A percentile compares a stretch with the other conserved stretches of the same genome.
Conservation (phyloP, 176 grass and related monocot genomes). For the Miscanthus lutarioriparius region DNA sequence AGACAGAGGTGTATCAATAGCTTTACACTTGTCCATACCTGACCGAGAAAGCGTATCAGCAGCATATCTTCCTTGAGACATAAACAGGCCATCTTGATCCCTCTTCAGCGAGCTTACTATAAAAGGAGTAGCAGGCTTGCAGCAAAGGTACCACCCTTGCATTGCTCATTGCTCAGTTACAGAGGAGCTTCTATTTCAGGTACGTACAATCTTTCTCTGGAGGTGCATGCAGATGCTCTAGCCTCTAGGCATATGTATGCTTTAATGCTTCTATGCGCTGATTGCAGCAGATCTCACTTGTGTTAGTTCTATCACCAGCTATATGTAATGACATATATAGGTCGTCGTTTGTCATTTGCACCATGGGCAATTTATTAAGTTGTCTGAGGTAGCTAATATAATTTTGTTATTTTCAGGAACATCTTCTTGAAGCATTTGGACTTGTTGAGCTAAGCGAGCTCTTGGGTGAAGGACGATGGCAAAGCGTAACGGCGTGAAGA, state of each 20-base stretch:
- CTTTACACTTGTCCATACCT: too few species aligned
- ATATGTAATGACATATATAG: not conserved
- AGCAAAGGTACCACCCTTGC: not conserved
- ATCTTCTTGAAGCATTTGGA: not conserved
- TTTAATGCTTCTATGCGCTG: not conserved
- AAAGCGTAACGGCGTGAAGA: constrained; percentile 37
- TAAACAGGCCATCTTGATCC: too few species aligned
- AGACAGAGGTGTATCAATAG: too few species aligned
- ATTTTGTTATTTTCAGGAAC: not conserved
- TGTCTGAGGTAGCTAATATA: not conserved
- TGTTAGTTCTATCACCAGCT: not conserved
- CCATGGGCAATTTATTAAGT: not conserved
- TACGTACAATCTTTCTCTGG: not conserved
- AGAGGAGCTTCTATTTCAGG: not conserved
- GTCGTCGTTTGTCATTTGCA: not conserved
- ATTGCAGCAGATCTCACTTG: not conserved
- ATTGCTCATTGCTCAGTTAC: not conserved
- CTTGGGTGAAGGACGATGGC: not conserved
- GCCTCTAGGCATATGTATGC: not conserved
- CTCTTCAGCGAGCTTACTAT: not conserved
- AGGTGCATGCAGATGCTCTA: not conserved
- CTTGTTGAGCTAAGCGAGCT: not conserved
- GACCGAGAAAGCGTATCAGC: too few species aligned
- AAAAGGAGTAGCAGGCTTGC: constrained; percentile 13
- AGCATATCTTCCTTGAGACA: too few species aligned